Conservation (phyloP, 345 rosid genomes). For the Brassica incana region DNA sequence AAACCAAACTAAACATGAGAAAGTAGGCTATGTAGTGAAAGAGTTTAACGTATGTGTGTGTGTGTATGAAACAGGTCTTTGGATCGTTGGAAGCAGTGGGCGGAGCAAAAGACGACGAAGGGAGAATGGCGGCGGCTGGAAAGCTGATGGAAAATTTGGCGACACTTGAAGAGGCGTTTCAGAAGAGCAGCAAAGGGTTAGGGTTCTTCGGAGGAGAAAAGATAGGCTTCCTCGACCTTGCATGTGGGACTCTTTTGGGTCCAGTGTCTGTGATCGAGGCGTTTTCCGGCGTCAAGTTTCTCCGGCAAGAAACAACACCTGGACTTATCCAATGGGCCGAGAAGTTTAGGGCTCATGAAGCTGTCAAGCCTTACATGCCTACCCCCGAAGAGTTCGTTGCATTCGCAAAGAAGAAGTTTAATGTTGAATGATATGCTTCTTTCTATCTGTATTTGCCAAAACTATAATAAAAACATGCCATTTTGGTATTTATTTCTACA, state of each 20-base stretch:
- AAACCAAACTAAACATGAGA: not conserved
- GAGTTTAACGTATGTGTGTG: not conserved
- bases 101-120: constrained; percentile 12
- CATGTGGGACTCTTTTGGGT: not conserved
- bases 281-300: constrained; percentile 7
- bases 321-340: not conserved
- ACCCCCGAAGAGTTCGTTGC: constrained; percentile 4
- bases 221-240: constrained; percentile 6
- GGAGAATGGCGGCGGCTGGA: constrained; percentile 8
- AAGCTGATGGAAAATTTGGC: constrained; percentile 4
- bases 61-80: constrained; percentile 6
- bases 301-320: constrained; percentile 9
- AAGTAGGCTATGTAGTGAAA: not conserved
- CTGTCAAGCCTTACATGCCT: constrained; percentile 17
- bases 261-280: constrained; percentile 14
- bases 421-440: not conserved
- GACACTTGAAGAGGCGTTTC: constrained; percentile 16
- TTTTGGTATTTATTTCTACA: not conserved
- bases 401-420: constrained; percentile 11
- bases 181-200: constrained; percentile 11
- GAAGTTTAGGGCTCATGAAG: constrained; percentile 3
- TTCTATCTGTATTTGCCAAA: not conserved
- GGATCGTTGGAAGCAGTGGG: not conserved
- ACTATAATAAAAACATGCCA: not conserved
- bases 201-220: constrained; percentile 1